Evolutionary conservation across 1,284 basidiomycete species (phyloP), one percentile per base, ranked within the genome.

Genomic region (Ustilago trichophora): DNA sequence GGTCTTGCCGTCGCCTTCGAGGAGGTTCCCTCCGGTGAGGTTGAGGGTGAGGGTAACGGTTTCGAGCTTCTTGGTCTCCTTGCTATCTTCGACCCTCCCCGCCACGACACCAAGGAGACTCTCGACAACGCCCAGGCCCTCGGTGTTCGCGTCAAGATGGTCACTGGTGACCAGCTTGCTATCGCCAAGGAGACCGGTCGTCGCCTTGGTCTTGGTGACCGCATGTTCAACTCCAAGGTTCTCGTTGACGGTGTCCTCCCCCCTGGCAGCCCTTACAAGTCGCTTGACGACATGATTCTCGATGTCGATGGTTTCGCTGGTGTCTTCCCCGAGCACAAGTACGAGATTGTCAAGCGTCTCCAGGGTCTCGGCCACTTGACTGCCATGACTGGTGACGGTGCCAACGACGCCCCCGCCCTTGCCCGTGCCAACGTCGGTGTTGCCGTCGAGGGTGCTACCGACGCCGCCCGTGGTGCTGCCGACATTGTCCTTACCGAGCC

Each of bases 71-170:
- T 97, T 73, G 95, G 94, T 86, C 89, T 98, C 27, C 89, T 98
- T 66, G 89, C 94, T 73, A 98, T 98, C 86, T 97, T 93, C 84
- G 94, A 98, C 83, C 95, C 94, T 74, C 94, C 94, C 72, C 92
- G 94, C 84, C 90, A 91, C 9, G 95, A 98, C 84, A 98, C 95
- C 84, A 96, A 97, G 87, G 91, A 97, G 85, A 98, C 95, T 31
- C 96, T 98, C 82, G 93, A 97, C 82, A 93, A 97, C 83, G 94
- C 94, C 60, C 86, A 93, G 67, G 89, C 90, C 62, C 91, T 98
- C 82, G 94, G 95, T 85, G 93, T 98, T 75, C 90, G 90, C 83
- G 94, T 98, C 83, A 98, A 98, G 90, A 98, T 98, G 95, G 93
- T 97, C 71, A 98, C 94, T 42, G 94, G 94, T 88, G 94, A 98